Base-by-base conservation (phyloP, 208 protist species). In the Crithidia brevicula region DNA sequence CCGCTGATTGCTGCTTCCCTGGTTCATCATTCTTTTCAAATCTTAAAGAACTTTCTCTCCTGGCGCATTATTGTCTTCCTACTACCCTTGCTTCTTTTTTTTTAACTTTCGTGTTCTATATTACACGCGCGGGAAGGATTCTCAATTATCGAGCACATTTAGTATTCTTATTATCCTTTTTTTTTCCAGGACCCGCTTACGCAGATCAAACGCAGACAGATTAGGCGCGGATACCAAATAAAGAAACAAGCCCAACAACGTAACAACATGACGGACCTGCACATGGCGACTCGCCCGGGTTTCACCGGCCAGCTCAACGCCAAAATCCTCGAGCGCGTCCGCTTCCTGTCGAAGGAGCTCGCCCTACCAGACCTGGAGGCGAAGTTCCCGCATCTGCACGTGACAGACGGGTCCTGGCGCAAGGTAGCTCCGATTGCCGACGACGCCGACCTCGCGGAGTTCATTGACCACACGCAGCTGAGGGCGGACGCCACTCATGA, bases 381-480 rank as follows among this genome's bases (percentile, higher is more conserved):
- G 4, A 77, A 79, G 42, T 93, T 93, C 47, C 58, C 81, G 0
- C 90, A 93, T 67, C 63, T 93, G 11, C 30, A 74, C 5, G 69
- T 72, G 1, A 56, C 47, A 28, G 73, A 86, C 67, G 77, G 82
- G 33, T 77, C 79, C 7, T 93, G 87, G 86, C 83, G 87, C 62
- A 47, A 36, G 23, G 40, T 42, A 1, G 31, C 27, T 1, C 0
- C 3, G 5, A 33, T 53, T 3, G 47, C 63, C 1, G 76, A 73
- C 23, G 40, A 70, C 22, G 52, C 43, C 16, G 38, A 72, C 58
- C 65, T 89, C 33, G 56, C 66, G 2, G 38, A 18, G 15, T 95
- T 86, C 67, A 98, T 98, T 69, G 97, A 98, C 43, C 96, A 98
- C 85, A 98, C 97, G 3, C 40, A 94, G 47, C 82, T 98, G 16